These are phyloP conservation scores for Zasmidium angulare DNA, from an alignment of 2,329 filamentous ascomycete genomes.

Conservation along the genomic window DNA sequence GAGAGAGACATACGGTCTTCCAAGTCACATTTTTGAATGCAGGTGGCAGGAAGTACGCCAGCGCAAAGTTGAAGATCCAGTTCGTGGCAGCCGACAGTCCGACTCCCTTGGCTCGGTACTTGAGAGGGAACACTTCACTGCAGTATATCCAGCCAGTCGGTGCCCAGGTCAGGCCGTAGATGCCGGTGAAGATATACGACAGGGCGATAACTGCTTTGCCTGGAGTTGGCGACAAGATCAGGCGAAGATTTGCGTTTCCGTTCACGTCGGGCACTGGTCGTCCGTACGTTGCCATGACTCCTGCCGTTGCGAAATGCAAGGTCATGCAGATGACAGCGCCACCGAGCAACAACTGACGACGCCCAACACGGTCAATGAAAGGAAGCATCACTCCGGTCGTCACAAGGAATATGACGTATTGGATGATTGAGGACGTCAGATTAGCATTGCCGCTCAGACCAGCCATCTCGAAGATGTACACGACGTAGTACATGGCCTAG, in stretches of 20 bases:
- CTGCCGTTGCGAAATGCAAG: constrained; percentile 51
- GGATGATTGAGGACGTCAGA: constrained; percentile 38
- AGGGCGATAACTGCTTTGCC: constrained; percentile 64
- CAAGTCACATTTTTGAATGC: constrained; percentile 59
- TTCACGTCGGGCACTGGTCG: constrained; percentile 30
- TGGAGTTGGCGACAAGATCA: constrained; percentile 48
- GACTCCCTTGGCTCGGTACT: constrained; percentile 61
- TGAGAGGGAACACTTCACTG: constrained; percentile 62
- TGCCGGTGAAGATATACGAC: constrained; percentile 62
- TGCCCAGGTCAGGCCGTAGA: constrained; percentile 62
- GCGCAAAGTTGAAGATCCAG: constrained; percentile 43
- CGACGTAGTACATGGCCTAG: constrained; percentile 48
- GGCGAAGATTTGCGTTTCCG: constrained; percentile 52
- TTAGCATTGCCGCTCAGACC: constrained; percentile 54
- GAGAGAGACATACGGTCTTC: constrained; percentile 38
- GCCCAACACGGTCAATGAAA: constrained; percentile 40
- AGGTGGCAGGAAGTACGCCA: constrained; percentile 60
- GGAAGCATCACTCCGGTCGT: constrained; percentile 41
- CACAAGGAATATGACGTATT: constrained; percentile 45
- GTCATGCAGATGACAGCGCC: constrained; percentile 44
- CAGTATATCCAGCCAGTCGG: constrained; percentile 66
- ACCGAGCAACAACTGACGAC: constrained; percentile 41
- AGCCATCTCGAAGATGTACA: constrained; percentile 62
- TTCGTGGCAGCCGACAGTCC: constrained; percentile 56
- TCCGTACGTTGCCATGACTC: constrained; percentile 45